Base-by-base conservation (phyloP, 1,284 basidiomycete species). In the Schizophyllum amplum region DNA sequence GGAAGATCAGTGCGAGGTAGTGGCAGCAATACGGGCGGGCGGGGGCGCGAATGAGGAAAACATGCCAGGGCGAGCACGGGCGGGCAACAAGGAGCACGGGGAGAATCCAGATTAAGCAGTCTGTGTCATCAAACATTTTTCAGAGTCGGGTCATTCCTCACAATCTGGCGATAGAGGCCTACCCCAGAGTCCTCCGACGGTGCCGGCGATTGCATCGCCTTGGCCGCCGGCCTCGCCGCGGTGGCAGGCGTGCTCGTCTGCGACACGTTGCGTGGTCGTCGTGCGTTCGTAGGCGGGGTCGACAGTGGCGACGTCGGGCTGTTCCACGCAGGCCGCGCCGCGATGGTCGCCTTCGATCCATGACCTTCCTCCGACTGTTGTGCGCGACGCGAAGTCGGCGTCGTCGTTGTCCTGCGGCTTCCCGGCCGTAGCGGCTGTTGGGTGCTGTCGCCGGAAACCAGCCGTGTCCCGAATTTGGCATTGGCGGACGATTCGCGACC, bases 121-220 rank as follows among this genome's bases (percentile, higher is more conserved):
- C 33, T 42, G 33, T 42, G 33, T 42, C 65, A 65, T 75, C 71
- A 77, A 64, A 71, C 59, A 69, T 68, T 71, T 65, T 76, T 79
- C 68, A 90, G 72, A 59, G 83, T 81, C 51, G 83, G 84, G 67
- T 90, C 84, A 63, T 87, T 81, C 50, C 81, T 82, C 64, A 90
- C 76, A 68, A 90, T 81, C 70, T 88, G 85, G 59, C 86, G 83
- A 73, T 90, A 89, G 65, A 91, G 69, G 60, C 86, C 87, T 63
- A 91, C 86, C 62, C 86, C 87, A 56, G 89, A 91, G 68, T 91
- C 88, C 67, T 91, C 88, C 47, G 86, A 89, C n/a, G 84, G 87
- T 27, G 85, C 86, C 58, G 88, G 87, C 7, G 87, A 72, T 11
- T 21, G 20, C 21, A 50, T 21, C 72, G 27, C 74, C 69, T 68